Base-by-base conservation (phyloP, 257 asterid genomes). In the Phtheirospermum japonicum region DNA sequence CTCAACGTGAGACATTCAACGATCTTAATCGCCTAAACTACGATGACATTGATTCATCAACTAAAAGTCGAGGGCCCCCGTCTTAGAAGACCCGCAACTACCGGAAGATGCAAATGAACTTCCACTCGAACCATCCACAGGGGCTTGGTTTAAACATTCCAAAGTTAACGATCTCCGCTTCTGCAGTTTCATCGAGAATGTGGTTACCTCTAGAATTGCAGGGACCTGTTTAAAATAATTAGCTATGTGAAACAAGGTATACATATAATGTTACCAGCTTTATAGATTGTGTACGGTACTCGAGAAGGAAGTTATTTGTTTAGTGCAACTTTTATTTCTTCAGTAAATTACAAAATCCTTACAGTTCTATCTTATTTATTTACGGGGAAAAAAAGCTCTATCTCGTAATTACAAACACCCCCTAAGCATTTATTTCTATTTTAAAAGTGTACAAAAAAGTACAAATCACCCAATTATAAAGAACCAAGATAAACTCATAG, bases 81-180 rank as follows among this genome's bases (percentile, higher is more conserved):
- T 63, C 68, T 82, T 85, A 13, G 95, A 77, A 70, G 95, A 77
- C 2, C 74, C 79, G n/a, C 97, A 87, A 65, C 83, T 71, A 64
- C 95, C 85, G 32, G 95, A 77, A 51, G 95, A 71, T 39, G 58
- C 87, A 74, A 87, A 89, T 4, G 97, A 89, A 61, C 65, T 76
- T 57, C 97, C 99, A 66, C 86, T 82, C 9, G 97, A 85, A 57
- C 94, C 97, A 69, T 93, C 97, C 2, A 93, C 92, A 0, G 97
- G 97, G 40, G 99, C 99, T 76, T 89, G 99, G 83, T 89, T 89
- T 34, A 87, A 80, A 69, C 95, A 83, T 67, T 93, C 97, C 77
- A 93, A 69, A 63, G 65, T 26, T 43, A 93, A 70, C 33, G 82
- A 73, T 70, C 92, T 77, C 65, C 95, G 77, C 76, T 78, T 93